These are phyloP conservation scores for Hypoxylon sp. DNA, from an alignment of 2,329 filamentous ascomycete genomes.

Conservation along the genomic window DNA sequence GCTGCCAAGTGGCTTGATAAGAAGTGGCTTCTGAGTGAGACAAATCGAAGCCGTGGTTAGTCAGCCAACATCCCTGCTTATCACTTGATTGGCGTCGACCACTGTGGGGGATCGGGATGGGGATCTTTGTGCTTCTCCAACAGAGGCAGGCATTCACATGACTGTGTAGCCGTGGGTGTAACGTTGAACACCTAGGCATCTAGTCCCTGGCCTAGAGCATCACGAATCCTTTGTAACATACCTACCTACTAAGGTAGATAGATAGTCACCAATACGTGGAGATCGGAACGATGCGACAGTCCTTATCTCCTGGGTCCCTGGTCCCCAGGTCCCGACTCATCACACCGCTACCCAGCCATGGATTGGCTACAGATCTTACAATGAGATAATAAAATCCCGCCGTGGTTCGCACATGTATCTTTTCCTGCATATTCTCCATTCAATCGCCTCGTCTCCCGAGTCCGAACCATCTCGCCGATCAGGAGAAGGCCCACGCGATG, in stretches of 20 bases:
- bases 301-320: slow-evolving; percentile 25
- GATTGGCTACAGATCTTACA: slow-evolving; percentile 15
- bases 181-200: slow-evolving; percentile 14
- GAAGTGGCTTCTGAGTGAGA: slow-evolving; percentile 1
- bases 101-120: neutral
- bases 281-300: slow-evolving; percentile 24
- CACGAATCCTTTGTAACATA: slow-evolving; percentile 8
- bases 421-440: slow-evolving; percentile 1
- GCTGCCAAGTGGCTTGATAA: slow-evolving; percentile 8
- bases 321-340: slow-evolving; percentile 7
- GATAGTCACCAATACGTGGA: slow-evolving; percentile 1
- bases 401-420: slow-evolving; percentile 4
- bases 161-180: slow-evolving; percentile 22
- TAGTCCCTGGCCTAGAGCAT: neutral
- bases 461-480: neutral
- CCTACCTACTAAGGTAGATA: no score
- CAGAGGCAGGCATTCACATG: slow-evolving; percentile 1
- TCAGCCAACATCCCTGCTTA: slow-evolving; percentile 10
- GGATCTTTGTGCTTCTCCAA: slow-evolving; percentile 1
- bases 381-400: slow-evolving; percentile 16
- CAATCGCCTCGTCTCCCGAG: neutral
- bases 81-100: slow-evolving; percentile 8
- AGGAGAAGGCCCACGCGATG: slow-evolving; percentile 49
- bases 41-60: neutral
- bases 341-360: slow-evolving; percentile 12